Percentiles rank a stretch among this genome's conserved stretches.
These are phyloP conservation scores for Tylopilus rubrobrunneus DNA, from an alignment of 768 basidiomycete species.

Conservation along the genomic window DNA sequence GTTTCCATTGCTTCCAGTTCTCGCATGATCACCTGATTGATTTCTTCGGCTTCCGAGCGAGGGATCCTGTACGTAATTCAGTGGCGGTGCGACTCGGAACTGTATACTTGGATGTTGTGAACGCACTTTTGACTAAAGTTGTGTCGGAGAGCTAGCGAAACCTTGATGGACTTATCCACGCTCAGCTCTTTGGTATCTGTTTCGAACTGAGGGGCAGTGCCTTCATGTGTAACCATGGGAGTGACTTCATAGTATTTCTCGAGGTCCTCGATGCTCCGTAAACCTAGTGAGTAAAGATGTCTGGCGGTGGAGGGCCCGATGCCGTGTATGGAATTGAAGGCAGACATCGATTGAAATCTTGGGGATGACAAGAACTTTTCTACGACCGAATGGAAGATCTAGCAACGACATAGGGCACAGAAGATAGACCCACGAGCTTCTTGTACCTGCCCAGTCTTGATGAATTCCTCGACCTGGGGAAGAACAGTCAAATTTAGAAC, in stretches of 20 bases:
- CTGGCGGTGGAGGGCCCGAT: slow-evolving; percentile 72
- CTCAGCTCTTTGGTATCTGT: slow-evolving; percentile 16
- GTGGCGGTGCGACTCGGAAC: not conserved
- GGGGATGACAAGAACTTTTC: slow-evolving; percentile 44
- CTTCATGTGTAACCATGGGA: slow-evolving; percentile 35
- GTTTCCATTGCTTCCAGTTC: slow-evolving; percentile 59
- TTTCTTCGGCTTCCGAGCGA: slow-evolving; percentile 73
- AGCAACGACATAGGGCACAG: slow-evolving; percentile 8
- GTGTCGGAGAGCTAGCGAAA: slow-evolving; percentile 55
- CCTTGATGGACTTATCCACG: slow-evolving; percentile 44
- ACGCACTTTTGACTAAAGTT: slow-evolving; percentile 52
- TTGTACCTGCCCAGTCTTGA: slow-evolving; percentile 48
- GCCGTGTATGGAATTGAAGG: slow-evolving; percentile 64
- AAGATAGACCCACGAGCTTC: slow-evolving; percentile 45
- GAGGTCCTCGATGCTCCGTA: slow-evolving; percentile 68
- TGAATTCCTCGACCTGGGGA: slow-evolving; percentile 59
- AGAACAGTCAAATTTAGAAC: not conserved
- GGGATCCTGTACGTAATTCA: slow-evolving; percentile 50
- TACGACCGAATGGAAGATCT: slow-evolving; percentile 23
- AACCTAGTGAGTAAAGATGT: slow-evolving; percentile 56
- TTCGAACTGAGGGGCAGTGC: slow-evolving; percentile 21
- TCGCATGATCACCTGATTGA: slow-evolving; percentile 61
- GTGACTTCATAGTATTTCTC: slow-evolving; percentile 52
- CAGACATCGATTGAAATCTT: slow-evolving; percentile 53
- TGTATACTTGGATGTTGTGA: not conserved